A percentile compares a stretch with the other conserved stretches of the same genome.
Conservation (phyloP, 208 protist species). For the Angomonas ambiguus region DNA sequence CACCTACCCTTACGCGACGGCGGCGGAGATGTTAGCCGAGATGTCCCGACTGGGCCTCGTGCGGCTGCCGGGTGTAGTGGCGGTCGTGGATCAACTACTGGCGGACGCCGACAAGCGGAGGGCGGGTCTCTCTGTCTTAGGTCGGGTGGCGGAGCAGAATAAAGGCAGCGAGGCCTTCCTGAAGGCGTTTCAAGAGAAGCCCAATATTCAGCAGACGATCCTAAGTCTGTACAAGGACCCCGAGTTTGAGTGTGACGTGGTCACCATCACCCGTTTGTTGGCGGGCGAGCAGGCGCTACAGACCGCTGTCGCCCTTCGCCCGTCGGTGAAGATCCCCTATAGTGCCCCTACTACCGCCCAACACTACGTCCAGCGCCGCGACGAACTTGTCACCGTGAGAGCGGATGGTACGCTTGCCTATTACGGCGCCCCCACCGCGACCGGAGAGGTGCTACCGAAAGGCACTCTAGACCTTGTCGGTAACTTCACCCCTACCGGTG, state of each 20-base stretch:
- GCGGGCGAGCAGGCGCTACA: slow-evolving; percentile 20
- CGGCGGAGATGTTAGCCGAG: slow-evolving; percentile 46
- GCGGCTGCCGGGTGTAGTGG: slow-evolving; percentile 38
- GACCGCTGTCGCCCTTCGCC: slow-evolving; percentile 13
- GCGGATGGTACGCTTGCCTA: slow-evolving; percentile 58
- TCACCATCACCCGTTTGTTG: slow-evolving; percentile 48
- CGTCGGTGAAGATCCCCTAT: background rate
- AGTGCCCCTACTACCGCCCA: slow-evolving; percentile 45
- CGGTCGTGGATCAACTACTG: slow-evolving; percentile 51
- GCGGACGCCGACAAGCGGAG: slow-evolving; percentile 28
- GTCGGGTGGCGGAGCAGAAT: slow-evolving; percentile 45
- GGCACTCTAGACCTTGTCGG: slow-evolving; percentile 33
- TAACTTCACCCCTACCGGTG: slow-evolving; percentile 48
- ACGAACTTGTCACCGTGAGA: slow-evolving; percentile 68
- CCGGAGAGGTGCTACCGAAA: slow-evolving; percentile 17
- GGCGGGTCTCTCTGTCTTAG: slow-evolving; percentile 42
- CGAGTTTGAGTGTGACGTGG: slow-evolving; percentile 59
- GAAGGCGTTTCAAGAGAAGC: slow-evolving; percentile 17
- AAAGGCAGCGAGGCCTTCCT: slow-evolving; percentile 36
- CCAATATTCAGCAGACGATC: slow-evolving; percentile 32
- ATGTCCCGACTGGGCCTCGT: slow-evolving; percentile 57
- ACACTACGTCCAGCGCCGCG: slow-evolving; percentile 58
- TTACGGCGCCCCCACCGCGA: slow-evolving; percentile 51
- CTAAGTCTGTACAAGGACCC: slow-evolving; percentile 40
- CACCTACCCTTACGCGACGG: slow-evolving; percentile 21